Evolutionary conservation across 306 rosid genomes (phyloP).

Genomic region (Cicer arietinum): DNA sequence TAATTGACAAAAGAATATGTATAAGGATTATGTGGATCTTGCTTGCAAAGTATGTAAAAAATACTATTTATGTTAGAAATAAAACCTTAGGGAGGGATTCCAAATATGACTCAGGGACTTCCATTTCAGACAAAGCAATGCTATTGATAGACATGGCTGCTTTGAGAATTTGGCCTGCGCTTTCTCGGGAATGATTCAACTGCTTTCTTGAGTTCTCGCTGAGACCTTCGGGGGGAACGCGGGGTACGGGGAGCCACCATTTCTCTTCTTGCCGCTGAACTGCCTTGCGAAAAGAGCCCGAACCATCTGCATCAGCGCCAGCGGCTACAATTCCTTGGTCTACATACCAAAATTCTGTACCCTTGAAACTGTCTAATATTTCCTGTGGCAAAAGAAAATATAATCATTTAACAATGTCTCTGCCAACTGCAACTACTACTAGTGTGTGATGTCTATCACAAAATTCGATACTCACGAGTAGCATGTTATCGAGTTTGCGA

Average conservation of each 20-base stretch:
- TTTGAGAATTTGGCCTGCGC: slow-evolving; percentile 78
- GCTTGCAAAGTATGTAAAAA: slow-evolving; percentile 1
- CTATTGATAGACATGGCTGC: slow-evolving; percentile 90
- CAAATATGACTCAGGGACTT: slow-evolving; percentile 85
- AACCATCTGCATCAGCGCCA: slow-evolving; percentile 74
- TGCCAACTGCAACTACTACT: slow-evolving; percentile 12
- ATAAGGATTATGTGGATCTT: neutral
- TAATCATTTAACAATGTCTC: neutral
- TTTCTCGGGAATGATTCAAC: slow-evolving; percentile 79
- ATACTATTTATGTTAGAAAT: neutral
- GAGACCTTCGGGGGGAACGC: slow-evolving; percentile 82
- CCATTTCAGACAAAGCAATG: slow-evolving; percentile 82
- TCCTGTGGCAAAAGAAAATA: slow-evolving; percentile 54
- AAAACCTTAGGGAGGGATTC: slow-evolving; percentile 85
- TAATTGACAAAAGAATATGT: neutral
- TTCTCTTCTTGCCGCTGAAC: slow-evolving; percentile 91
- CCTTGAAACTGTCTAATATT: slow-evolving; percentile 69
- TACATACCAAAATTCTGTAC: slow-evolving; percentile 89
- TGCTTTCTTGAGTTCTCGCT: slow-evolving; percentile 75
- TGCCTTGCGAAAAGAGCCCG: slow-evolving; percentile 76
- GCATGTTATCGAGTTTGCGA: slow-evolving; percentile 93
- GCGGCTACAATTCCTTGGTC: slow-evolving; percentile 88
- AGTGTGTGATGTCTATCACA: neutral
- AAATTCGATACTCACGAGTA: slow-evolving; percentile 66
- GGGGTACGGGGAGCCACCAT: slow-evolving; percentile 99